Evolutionary conservation across 2,329 filamentous ascomycete genomes (phyloP).

Genomic region (Falciphora oryzae): DNA sequence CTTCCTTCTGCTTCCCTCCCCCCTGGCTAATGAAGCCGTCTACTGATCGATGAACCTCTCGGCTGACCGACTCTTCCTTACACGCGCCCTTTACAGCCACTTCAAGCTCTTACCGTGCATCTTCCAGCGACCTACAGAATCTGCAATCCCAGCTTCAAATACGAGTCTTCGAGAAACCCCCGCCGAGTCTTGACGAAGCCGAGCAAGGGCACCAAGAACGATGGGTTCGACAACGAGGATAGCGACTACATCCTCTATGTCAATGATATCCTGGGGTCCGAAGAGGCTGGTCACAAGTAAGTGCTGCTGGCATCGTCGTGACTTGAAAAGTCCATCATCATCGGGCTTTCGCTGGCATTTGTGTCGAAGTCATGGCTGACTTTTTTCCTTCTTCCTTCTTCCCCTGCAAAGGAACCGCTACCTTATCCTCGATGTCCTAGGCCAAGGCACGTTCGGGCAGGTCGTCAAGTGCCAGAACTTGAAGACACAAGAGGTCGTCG

Average conservation of each 20-base stretch:
- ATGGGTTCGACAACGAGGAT: constrained; percentile 98
- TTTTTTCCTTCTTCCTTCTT: constrained; percentile 2
- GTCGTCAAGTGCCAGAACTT: constrained; percentile 99
- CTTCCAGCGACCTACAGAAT: constrained; percentile 95
- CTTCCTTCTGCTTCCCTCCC: background rate
- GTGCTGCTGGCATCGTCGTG: constrained; percentile 23
- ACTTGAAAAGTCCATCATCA: background rate
- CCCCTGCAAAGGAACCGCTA: constrained; percentile 69
- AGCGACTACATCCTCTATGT: constrained; percentile 99
- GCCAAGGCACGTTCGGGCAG: constrained; percentile 96
- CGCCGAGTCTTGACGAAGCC: constrained; percentile 94
- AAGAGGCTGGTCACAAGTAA: constrained; percentile 96
- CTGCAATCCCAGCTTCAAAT: constrained; percentile 97
- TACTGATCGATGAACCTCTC: background rate
- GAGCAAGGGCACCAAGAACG: constrained; percentile 97
- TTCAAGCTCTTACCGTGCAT: constrained; percentile 92
- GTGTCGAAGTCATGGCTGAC: constrained; percentile 10
- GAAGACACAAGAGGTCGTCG: constrained; percentile 96
- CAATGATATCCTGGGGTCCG: constrained; percentile 95
- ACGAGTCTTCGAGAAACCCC: constrained; percentile 95
- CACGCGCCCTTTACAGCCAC: constrained; percentile 53
- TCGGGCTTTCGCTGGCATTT: background rate
- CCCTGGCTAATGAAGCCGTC: background rate
- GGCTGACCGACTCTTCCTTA: background rate
- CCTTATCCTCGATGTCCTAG: constrained; percentile 91